Conservation (phyloP, 768 basidiomycete genomes). For the Lanmaoa pseudosensibilis region DNA sequence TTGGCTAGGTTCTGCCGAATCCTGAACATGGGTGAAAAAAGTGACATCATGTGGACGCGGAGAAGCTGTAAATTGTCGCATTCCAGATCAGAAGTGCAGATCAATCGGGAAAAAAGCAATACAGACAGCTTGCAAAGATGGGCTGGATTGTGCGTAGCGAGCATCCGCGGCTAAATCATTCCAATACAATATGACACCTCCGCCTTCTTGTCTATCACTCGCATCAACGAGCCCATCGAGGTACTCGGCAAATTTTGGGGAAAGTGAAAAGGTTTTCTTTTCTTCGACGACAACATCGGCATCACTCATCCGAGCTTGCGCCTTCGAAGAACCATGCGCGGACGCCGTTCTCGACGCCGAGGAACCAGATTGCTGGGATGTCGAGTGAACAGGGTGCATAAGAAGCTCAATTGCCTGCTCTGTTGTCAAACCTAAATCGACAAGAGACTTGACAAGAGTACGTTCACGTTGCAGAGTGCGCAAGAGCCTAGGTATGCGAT, state of each 20-base stretch:
- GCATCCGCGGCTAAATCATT: conserved; percentile 88
- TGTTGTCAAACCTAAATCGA: conserved; percentile 59
- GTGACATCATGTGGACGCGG: conserved; percentile 39
- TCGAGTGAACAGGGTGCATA: conserved; percentile 58
- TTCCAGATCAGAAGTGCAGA: neutral
- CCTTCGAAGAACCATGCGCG: conserved; percentile 12
- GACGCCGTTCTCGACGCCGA: neutral
- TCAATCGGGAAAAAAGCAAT: neutral
- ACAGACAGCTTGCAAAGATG: conserved; percentile 52
- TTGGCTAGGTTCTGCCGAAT: conserved; percentile 84
- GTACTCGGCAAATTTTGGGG: conserved; percentile 27
- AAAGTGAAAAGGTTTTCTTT: conserved; percentile 86
- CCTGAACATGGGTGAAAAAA: conserved; percentile 75
- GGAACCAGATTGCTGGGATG: conserved; percentile 43
- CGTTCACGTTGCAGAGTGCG: conserved; percentile 75
- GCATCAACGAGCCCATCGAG: conserved; percentile 84
- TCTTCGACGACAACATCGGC: conserved; percentile 47
- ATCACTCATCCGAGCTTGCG: neutral
- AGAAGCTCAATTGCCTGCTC: conserved; percentile 72
- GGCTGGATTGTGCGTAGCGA: conserved; percentile 53
- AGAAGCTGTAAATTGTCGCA: conserved; percentile 25
- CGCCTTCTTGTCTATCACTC: conserved; percentile 81
- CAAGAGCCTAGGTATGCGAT: conserved; percentile 48
- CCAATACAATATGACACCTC: conserved; percentile 76
- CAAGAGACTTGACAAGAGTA: conserved; percentile 55